Base-by-base conservation (phyloP, 371 early-diverging fungal species). In the Choanephora cucurbitarum region DNA sequence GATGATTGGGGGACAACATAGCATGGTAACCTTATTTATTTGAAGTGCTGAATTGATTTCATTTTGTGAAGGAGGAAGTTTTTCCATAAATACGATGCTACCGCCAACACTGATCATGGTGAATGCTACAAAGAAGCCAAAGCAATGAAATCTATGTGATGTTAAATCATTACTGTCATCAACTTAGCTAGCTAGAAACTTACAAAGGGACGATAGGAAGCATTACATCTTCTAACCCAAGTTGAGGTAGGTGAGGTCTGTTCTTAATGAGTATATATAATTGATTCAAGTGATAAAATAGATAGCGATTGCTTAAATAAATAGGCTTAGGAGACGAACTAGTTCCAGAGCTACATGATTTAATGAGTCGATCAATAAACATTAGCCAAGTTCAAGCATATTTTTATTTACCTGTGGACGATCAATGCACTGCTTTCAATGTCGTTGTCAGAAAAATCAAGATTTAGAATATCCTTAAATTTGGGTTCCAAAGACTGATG, bases 241-340 rank as follows among this genome's bases (percentile, higher is more conserved):
- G 28, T 3, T 3, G 7, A 7, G 3, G 28, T 28, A n/a, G n/a
- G n/a, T n/a, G n/a, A n/a, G n/a, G n/a, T n/a, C n/a, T n/a, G n/a
- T n/a, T n/a, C n/a, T n/a, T n/a, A n/a, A n/a, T n/a, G n/a, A n/a
- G n/a, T 28, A 44, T 1, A 21, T 49, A 31, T n/a, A 55, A 52
- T 7, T 10, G 17, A 2, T 22, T 41, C 15, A 44, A 2, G 23
- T 48, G 15, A 28, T 48, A 45, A n/a, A 59, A 24, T 7, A 64
- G 14, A 31, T 64, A 64, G 0, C 49, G 33, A 21, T 64, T 64
- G 22, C 60, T 60, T 5, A 64, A 44, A 52, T 55, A 56, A 9
- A 64, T 64, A 3, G 65, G 65, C n/a, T 64, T 64, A 11, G 65
- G 65, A 15, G 59, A 60, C 1, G 31, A 47, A 17, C 60, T 64